phyloP scores from a whole-genome alignment of 108 stramenopile genomes.

The Stephanodiscus minutulus region DNA sequence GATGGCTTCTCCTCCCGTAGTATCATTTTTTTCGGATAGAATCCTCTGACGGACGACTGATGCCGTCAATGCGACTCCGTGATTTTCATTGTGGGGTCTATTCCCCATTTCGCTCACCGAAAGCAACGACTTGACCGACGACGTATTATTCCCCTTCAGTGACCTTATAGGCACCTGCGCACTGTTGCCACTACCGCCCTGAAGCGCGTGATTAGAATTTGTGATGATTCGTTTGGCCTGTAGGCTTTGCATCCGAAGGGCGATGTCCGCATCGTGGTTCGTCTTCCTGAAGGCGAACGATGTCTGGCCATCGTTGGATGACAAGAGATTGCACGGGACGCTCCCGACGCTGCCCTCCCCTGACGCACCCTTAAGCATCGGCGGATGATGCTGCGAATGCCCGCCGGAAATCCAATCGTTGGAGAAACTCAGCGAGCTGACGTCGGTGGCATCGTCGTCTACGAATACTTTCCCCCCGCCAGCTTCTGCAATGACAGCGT shows the following conservation, averaged over 20 bases:
- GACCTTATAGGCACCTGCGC: background rate
- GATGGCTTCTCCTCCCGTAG: too few relatives aligned
- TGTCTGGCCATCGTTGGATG: background rate
- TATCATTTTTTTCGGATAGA: too few relatives aligned
- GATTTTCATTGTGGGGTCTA: too few relatives aligned
- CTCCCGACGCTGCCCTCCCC: background rate
- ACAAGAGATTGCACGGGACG: background rate
- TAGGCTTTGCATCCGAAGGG: slow-evolving; percentile 25
- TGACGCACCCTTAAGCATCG: background rate
- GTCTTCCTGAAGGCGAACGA: background rate
- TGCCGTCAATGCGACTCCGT: too few relatives aligned
- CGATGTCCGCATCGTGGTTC: slow-evolving; percentile 20
- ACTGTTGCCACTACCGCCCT: background rate
- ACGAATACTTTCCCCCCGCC: background rate
- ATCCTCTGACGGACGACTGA: too few relatives aligned
- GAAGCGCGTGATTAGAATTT: background rate
- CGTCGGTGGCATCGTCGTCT: slow-evolving; percentile 29
- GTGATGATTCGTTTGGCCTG: background rate
- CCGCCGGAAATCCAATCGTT: background rate
- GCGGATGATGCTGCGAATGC: background rate
- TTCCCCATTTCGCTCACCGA: too few relatives aligned
- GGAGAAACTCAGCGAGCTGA: slow-evolving; percentile 25
- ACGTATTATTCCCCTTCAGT: background rate
- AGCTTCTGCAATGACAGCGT: slow-evolving; percentile 1
- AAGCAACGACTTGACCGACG: background rate